phyloP scores from a whole-genome alignment of 2,329 filamentous ascomycete genomes.

The Rugonectria rugulosa region DNA sequence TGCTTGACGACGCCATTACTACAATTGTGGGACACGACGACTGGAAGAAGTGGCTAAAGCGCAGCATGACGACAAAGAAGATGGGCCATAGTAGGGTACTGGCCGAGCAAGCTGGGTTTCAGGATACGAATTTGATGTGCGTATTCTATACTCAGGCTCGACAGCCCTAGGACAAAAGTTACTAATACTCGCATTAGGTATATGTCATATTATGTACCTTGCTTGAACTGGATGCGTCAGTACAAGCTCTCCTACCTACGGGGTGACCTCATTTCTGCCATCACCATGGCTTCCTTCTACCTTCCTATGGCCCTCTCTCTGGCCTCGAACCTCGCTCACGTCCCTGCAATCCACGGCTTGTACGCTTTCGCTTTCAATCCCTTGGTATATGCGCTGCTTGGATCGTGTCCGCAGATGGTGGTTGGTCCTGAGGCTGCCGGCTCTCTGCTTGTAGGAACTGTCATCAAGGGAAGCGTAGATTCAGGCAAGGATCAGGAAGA shows the following conservation, averaged over 20 bases:
- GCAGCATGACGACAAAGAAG: constrained; percentile 66
- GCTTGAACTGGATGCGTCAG: constrained; percentile 87
- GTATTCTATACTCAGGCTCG: constrained; percentile 37
- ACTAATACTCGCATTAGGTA: constrained; percentile 65
- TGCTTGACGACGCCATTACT: constrained; percentile 50
- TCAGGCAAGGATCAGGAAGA: constrained; percentile 70
- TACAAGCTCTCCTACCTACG: constrained; percentile 83
- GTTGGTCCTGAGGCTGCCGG: constrained; percentile 95
- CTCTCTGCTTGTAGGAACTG: constrained; percentile 86
- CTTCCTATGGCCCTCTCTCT: constrained; percentile 96
- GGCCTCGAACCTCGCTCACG: constrained; percentile 89
- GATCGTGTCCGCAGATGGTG: constrained; percentile 91
- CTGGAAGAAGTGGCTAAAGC: constrained; percentile 59
- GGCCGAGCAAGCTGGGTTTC: constrained; percentile 76
- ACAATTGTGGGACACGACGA: constrained; percentile 50
- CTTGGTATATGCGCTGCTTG: constrained; percentile 87
- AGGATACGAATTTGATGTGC: constrained; percentile 77
- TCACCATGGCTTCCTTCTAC: constrained; percentile 99
- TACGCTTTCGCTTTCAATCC: constrained; percentile 96
- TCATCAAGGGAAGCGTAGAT: constrained; percentile 80
- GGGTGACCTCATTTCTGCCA: constrained; percentile 85
- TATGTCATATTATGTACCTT: constrained; percentile 90
- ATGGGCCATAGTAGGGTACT: constrained; percentile 77
- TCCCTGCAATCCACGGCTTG: constrained; percentile 91
- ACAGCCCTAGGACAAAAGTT: not conserved